Conservation (phyloP, 2,329 filamentous ascomycete genomes). For the Helicocarpus griseus region DNA sequence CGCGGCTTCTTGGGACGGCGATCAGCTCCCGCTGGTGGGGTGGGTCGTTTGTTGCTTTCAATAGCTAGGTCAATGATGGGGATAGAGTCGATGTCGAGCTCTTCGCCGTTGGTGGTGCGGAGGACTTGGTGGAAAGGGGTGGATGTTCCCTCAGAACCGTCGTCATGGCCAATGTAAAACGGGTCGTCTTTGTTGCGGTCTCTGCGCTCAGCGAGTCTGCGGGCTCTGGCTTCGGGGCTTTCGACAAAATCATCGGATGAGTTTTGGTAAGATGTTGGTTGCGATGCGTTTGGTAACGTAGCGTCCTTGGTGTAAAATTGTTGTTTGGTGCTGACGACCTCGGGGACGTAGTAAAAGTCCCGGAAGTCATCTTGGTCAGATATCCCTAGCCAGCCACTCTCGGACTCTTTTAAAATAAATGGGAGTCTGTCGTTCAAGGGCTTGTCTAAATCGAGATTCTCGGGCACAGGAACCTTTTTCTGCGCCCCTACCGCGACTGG, state of each 20-base stretch:
- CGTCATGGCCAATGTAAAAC: constrained; percentile 68
- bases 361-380: constrained; percentile 36
- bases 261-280: constrained; percentile 30
- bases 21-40: constrained; percentile 11
- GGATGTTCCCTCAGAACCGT: constrained; percentile 50
- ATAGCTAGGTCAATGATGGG: constrained; percentile 90
- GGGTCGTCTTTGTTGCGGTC: constrained; percentile 88
- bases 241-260: constrained; percentile 38
- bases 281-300: constrained; percentile 12
- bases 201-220: constrained; percentile 63
- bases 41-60: constrained; percentile 38
- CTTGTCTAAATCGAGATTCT: constrained; percentile 66
- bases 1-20: constrained; percentile 22
- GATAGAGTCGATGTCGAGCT: constrained; percentile 86
- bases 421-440: constrained; percentile 70
- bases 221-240: constrained; percentile 63
- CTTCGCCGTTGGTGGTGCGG: constrained; percentile 61
- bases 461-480: constrained; percentile 70
- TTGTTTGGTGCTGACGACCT: constrained; percentile 13
- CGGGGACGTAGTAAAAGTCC: constrained; percentile 31
- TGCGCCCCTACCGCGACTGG: constrained; percentile 79
- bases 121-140: constrained; percentile 73
- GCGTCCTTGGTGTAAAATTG: constrained; percentile 17
- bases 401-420: constrained; percentile 51
- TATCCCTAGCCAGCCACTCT: constrained; percentile 39